These are phyloP conservation scores for Malassezia sympodialis DNA, from an alignment of 1,284 basidiomycete species.

Conservation along the genomic window DNA sequence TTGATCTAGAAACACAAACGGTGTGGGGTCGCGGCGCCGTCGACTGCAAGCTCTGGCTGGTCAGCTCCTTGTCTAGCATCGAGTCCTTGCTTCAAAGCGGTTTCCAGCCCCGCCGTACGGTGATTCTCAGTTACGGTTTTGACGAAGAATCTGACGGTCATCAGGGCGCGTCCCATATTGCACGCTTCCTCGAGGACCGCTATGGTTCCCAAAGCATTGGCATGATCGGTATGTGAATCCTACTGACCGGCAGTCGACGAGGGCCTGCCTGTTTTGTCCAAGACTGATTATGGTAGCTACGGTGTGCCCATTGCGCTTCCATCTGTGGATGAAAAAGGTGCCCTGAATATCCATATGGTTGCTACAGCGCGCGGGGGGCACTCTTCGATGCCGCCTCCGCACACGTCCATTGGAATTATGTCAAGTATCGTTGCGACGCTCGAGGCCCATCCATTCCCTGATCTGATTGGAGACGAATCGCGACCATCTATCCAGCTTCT, in stretches of 20 bases:
- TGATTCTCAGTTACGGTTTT: constrained; percentile 61
- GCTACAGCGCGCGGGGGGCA: constrained; percentile 57
- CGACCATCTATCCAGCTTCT: constrained; percentile 51
- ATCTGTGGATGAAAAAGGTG: constrained; percentile 60
- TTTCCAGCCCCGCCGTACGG: constrained; percentile 50
- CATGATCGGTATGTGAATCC: constrained; percentile 19
- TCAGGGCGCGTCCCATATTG: constrained; percentile 36
- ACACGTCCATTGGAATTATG: constrained; percentile 59
- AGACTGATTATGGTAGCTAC: constrained; percentile 18
- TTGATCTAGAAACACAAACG: constrained; percentile 49
- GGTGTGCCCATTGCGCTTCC: constrained; percentile 49
- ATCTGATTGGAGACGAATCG: constrained; percentile 41
- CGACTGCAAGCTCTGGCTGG: constrained; percentile 50
- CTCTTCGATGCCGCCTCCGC: constrained; percentile 57
- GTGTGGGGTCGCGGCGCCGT: constrained; percentile 52
- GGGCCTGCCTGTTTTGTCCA: constrained; percentile 25
- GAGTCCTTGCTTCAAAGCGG: constrained; percentile 50
- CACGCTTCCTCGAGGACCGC: constrained; percentile 19
- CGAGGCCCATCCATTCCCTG: constrained; percentile 54
- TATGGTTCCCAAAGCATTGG: constrained; percentile 30
- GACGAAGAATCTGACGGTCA: constrained; percentile 56
- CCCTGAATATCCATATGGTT: constrained; percentile 47
- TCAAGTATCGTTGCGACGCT: constrained; percentile 55
- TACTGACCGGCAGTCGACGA: constrained; percentile 29
- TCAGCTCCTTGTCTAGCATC: constrained; percentile 51